Evolutionary conservation across 371 early-diverging fungal species (phyloP).

Genomic region (Chytridium lagenaria): DNA sequence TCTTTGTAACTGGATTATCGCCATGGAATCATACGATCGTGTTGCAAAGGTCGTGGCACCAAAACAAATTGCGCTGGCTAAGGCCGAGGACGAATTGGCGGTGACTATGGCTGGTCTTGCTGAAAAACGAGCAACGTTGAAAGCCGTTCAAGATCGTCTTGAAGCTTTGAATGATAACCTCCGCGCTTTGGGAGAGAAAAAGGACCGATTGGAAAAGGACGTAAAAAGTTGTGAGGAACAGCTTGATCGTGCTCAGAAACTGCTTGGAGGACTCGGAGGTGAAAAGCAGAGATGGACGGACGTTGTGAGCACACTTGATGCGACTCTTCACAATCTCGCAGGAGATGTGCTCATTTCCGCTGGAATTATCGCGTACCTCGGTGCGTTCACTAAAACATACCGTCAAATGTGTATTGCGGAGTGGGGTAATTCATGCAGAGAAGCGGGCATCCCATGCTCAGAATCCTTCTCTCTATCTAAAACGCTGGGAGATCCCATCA

Average conservation of each 20-base stretch:
- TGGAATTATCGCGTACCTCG: conserved; percentile 61
- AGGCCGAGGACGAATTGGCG: conserved; percentile 60
- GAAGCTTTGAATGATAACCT: conserved; percentile 59
- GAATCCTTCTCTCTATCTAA: conserved; percentile 54
- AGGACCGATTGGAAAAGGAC: conserved; percentile 55
- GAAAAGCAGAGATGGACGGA: conserved; percentile 67
- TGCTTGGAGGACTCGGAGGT: conserved; percentile 62
- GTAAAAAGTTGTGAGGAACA: conserved; percentile 62
- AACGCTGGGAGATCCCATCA: conserved; percentile 59
- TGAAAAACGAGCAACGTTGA: conserved; percentile 60
- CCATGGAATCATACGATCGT: conserved; percentile 68
- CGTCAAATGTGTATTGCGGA: conserved; percentile 47
- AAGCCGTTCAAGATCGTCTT: conserved; percentile 57
- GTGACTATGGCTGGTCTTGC: conserved; percentile 58
- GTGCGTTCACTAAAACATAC: conserved; percentile 60
- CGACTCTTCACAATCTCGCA: conserved; percentile 51
- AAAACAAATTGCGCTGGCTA: conserved; percentile 61
- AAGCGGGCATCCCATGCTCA: conserved; percentile 52
- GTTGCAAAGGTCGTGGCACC: conserved; percentile 67
- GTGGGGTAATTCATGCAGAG: conserved; percentile 44
- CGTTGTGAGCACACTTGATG: conserved; percentile 54
- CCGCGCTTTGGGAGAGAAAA: conserved; percentile 55
- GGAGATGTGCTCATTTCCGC: conserved; percentile 62
- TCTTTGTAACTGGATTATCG: conserved; percentile 64
- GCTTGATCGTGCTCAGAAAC: conserved; percentile 61